Evolutionary conservation across 441 rosid species (phyloP).

Genomic region (Euphorbia corollata): DNA sequence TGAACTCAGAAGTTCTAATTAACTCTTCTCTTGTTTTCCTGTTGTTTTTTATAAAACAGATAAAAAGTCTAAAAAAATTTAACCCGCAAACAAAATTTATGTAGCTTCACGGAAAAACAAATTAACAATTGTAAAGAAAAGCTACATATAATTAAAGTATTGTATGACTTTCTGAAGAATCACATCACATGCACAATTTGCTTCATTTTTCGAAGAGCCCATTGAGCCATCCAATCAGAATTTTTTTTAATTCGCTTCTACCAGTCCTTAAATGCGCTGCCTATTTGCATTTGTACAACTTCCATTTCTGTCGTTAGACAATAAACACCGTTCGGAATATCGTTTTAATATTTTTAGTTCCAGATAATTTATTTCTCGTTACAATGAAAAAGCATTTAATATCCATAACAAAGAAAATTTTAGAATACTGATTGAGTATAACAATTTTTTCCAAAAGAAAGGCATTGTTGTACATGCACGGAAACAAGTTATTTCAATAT

Average conservation of each 20-base stretch:
- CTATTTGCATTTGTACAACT: neutral
- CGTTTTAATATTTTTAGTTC: neutral
- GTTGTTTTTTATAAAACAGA: no score
- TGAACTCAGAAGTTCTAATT: neutral
- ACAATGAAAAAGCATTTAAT: no score
- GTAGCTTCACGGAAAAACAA: neutral
- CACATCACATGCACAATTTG: neutral
- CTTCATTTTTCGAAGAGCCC: neutral
- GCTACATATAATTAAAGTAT: neutral
- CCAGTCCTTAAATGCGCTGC: neutral
- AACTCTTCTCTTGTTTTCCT: neutral
- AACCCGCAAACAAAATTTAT: neutral
- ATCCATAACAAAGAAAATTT: no score
- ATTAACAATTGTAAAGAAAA: neutral
- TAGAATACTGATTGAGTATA: no score
- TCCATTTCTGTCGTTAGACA: neutral
- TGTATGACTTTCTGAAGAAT: neutral
- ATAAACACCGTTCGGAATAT: neutral
- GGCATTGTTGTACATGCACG: neutral
- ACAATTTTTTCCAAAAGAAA: no score
- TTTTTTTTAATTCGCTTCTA: neutral
- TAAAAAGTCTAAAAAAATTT: neutral
- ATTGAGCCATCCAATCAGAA: neutral
- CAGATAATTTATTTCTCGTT: neutral
- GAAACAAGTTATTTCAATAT: neutral